Evolutionary conservation across 176 grass and related monocot genomes (phyloP).

Genomic region (Oryza coarctata): DNA sequence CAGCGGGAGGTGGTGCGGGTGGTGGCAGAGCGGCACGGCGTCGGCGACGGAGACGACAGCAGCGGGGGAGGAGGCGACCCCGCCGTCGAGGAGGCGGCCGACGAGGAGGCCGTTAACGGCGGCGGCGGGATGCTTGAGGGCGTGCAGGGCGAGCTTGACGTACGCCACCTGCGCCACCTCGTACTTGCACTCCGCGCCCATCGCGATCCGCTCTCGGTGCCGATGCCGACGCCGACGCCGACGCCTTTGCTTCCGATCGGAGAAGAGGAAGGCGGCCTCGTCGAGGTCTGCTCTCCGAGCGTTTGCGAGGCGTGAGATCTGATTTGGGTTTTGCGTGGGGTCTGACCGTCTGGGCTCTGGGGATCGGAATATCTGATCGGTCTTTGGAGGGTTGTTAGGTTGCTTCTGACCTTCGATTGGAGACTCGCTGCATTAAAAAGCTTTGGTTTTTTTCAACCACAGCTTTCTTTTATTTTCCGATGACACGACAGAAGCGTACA

Average conservation of each 20-base stretch:
- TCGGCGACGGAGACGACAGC: conserved; percentile 66
- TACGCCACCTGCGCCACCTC: conserved; percentile 87
- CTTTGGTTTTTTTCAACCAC: no score
- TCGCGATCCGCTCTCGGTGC: conserved; percentile 41
- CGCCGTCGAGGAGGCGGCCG: conserved; percentile 42
- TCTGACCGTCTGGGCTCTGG: no score
- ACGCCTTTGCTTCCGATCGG: background rate
- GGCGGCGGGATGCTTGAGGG: conserved; percentile 69
- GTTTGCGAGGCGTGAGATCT: background rate
- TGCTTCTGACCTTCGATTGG: no score
- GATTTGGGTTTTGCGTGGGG: no score
- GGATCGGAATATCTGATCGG: no score
- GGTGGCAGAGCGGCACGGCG: conserved; percentile 76
- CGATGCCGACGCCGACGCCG: background rate
- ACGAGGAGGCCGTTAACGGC: conserved; percentile 93
- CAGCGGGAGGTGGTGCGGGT: conserved; percentile 73
- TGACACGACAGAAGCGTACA: no score
- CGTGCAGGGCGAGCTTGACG: conserved; percentile 89
- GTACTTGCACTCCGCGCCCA: conserved; percentile 77
- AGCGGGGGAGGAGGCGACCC: conserved; percentile 28
- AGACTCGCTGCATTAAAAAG: no score
- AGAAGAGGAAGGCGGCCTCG: background rate
- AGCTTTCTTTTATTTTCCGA: no score
- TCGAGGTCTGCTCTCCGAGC: background rate
- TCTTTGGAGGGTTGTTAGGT: no score